These are phyloP conservation scores for Haplosporangium sp. DNA, from an alignment of 371 early-diverging fungal species.

Conservation along the genomic window DNA sequence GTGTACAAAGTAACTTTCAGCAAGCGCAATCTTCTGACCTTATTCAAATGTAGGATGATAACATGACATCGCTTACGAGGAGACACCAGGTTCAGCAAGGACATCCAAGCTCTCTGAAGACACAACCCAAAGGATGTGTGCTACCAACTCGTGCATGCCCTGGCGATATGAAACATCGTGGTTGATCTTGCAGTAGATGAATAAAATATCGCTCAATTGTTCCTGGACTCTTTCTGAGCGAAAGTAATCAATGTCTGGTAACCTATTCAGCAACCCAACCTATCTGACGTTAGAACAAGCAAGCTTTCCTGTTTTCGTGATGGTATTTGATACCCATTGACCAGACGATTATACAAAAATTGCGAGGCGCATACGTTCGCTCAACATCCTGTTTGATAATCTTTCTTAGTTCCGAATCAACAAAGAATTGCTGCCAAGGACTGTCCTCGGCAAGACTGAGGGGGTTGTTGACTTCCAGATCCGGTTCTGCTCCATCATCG, in stretches of 20 bases:
- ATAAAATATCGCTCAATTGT: constrained; percentile 83
- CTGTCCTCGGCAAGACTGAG: constrained; percentile 88
- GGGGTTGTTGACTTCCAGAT: constrained; percentile 82
- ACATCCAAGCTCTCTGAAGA: constrained; percentile 67
- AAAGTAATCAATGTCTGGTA: constrained; percentile 90
- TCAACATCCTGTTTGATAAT: constrained; percentile 92
- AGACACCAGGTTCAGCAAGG: constrained; percentile 24
- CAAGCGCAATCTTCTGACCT: not conserved
- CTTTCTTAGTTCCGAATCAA: constrained; percentile 85
- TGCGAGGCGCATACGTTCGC: constrained; percentile 73
- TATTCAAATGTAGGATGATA: not conserved
- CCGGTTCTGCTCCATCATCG: constrained; percentile 51
- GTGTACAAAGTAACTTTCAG: not conserved
- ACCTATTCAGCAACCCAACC: constrained; percentile 57
- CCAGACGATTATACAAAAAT: not conserved
- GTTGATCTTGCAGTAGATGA: constrained; percentile 91
- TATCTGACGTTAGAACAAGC: not conserved
- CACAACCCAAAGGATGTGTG: constrained; percentile 83
- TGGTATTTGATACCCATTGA: no score
- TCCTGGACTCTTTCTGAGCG: constrained; percentile 73
- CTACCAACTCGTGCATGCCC: constrained; percentile 97
- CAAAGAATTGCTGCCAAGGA: constrained; percentile 93
- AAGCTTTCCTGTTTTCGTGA: no score
- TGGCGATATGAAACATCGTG: constrained; percentile 92
- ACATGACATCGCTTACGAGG: constrained; percentile 19